Conservation (phyloP, 169 alveolate genomes). For the Sarcocystis neurona region DNA sequence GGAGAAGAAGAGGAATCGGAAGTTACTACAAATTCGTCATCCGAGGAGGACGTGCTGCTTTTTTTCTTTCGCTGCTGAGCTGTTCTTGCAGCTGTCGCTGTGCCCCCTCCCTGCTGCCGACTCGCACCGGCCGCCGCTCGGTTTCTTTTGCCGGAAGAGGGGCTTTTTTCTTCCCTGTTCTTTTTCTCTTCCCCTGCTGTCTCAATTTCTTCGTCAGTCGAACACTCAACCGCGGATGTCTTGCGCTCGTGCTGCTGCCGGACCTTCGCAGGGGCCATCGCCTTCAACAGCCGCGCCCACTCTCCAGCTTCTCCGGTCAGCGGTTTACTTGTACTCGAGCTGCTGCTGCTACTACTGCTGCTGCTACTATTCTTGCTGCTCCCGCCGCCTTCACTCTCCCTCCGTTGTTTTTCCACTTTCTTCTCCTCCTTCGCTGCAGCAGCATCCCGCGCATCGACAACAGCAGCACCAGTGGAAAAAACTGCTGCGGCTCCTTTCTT, state of each 20-base stretch:
- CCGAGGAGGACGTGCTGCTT: background rate
- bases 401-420: background rate
- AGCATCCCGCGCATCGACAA: background rate
- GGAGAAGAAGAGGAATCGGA: background rate
- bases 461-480: background rate
- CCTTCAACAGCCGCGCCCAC: constrained; percentile 12
- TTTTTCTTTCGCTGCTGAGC: too few relatives aligned
- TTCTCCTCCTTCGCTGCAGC: background rate
- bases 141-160: too few relatives aligned
- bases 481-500: background rate
- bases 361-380: background rate
- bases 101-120: too few relatives aligned
- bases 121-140: too few relatives aligned
- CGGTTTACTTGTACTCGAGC: background rate
- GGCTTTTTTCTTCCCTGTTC: background rate
- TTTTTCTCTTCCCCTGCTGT: background rate
- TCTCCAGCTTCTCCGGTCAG: background rate
- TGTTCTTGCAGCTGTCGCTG: too few relatives aligned
- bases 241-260: background rate
- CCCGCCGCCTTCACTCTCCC: background rate
- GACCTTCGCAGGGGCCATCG: constrained; percentile 23
- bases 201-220: background rate
- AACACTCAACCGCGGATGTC: background rate
- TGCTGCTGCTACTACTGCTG: background rate
- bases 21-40: background rate